Evolutionary conservation across 441 rosid genomes (phyloP).

Genomic region (Populus tomentosa): DNA sequence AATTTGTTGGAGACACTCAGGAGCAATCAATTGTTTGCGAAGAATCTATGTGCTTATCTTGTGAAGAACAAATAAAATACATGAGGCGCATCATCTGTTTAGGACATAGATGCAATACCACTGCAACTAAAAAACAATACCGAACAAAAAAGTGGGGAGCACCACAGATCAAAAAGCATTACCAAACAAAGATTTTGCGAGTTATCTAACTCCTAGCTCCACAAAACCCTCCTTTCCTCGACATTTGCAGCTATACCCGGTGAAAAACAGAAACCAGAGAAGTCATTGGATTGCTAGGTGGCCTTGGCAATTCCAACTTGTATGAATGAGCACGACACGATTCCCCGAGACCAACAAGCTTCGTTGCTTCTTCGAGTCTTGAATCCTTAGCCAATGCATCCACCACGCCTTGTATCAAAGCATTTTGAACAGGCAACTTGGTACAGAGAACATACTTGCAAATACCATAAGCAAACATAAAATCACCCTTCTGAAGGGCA

Average conservation of each 20-base stretch:
- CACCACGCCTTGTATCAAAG: slow-evolving; percentile 45
- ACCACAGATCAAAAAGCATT: too few species aligned
- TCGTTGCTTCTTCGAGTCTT: slow-evolving; percentile 41
- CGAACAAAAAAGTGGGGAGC: too few species aligned
- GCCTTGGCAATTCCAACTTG: slow-evolving; percentile 20
- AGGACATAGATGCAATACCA: too few species aligned
- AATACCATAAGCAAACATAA: slow-evolving; percentile 43
- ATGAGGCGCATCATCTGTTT: too few species aligned
- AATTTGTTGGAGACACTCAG: too few species aligned
- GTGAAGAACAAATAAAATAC: too few species aligned
- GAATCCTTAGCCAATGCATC: slow-evolving; percentile 45
- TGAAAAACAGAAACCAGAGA: not conserved
- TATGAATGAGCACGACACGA: slow-evolving; percentile 26
- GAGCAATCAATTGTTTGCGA: too few species aligned
- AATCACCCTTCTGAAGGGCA: slow-evolving; percentile 45
- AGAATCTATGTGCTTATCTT: too few species aligned
- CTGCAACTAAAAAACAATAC: too few species aligned
- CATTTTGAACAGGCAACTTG: slow-evolving; percentile 26
- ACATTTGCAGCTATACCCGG: not conserved
- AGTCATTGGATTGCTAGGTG: not conserved
- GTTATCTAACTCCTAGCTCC: not conserved
- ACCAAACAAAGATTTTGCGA: too few species aligned
- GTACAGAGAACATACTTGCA: slow-evolving; percentile 38
- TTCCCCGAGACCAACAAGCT: slow-evolving; percentile 42
- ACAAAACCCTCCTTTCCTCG: not conserved